Evolutionary conservation across 106 monocot genomes (phyloP).

Genomic region (Alisma plantagoaquatica): DNA sequence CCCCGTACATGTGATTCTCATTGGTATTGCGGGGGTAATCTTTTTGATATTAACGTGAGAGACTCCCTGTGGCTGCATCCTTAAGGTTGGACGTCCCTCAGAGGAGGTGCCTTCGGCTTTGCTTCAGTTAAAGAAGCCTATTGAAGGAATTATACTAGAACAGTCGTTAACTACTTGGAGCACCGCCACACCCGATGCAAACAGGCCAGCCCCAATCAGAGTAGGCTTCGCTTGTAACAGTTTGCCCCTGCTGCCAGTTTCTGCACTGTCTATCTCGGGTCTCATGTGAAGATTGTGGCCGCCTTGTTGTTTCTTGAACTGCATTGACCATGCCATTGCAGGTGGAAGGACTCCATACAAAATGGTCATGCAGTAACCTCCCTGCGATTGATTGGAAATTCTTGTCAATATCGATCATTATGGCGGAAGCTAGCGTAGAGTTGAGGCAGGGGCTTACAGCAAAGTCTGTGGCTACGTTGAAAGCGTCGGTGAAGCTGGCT

Average conservation of each 20-base stretch:
- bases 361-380: conserved; percentile 64
- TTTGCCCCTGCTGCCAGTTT: too few species aligned
- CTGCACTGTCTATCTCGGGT: background rate
- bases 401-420: background rate
- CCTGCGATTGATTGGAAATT: conserved; percentile 11
- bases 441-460: conserved; percentile 25
- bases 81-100: background rate
- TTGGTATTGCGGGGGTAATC: too few species aligned
- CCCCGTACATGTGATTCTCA: too few species aligned
- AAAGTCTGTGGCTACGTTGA: conserved; percentile 43
- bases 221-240: too few species aligned
- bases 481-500: conserved; percentile 32
- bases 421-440: background rate
- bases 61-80: too few species aligned
- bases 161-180: too few species aligned
- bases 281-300: background rate
- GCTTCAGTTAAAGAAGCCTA: too few species aligned
- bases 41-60: too few species aligned
- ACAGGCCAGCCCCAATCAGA: conserved; percentile 32
- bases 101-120: conserved; percentile 1
- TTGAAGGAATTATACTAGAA: too few species aligned
- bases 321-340: conserved; percentile 43
- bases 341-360: conserved; percentile 58
- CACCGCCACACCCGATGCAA: conserved; percentile 20
- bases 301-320: background rate